A percentile compares a stretch with the other conserved stretches of the same genome.
These are phyloP conservation scores for Pseudoturritis turrita DNA, from an alignment of 345 rosid genomes.

Conservation along the genomic window DNA sequence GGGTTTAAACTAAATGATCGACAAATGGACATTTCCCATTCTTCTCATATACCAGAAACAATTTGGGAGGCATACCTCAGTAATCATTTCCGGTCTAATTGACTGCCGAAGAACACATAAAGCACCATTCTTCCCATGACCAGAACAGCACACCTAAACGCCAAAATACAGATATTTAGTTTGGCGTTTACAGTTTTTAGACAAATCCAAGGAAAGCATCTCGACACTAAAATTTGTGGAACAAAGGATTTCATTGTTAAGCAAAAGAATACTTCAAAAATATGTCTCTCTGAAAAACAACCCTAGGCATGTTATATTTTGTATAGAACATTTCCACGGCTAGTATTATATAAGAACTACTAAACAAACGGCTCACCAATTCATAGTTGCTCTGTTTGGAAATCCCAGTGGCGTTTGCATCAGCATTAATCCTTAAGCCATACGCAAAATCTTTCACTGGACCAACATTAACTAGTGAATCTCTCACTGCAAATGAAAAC, in stretches of 20 bases:
- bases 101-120: conserved; percentile 91
- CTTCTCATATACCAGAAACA: conserved; percentile 4
- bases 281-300: neutral
- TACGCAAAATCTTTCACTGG: conserved; percentile 95
- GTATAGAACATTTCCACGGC: neutral
- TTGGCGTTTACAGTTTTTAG: conserved; percentile 4
- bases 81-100: conserved; percentile 92
- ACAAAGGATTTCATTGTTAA: neutral
- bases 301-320: neutral
- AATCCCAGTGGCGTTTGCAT: conserved; percentile 85
- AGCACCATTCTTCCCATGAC: conserved; percentile 96
- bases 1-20: neutral
- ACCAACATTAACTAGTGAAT: conserved; percentile 86
- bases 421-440: conserved; percentile 86
- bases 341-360: conserved; percentile 5
- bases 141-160: conserved; percentile 94
- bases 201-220: conserved; percentile 11
- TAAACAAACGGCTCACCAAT: conserved; percentile 55
- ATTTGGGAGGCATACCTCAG: conserved; percentile 55
- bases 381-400: conserved; percentile 98
- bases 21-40: neutral
- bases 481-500: conserved; percentile 91
- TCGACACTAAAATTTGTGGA: conserved; percentile 5
- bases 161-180: conserved; percentile 6
- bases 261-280: neutral